Evolutionary conservation across 306 rosid genomes (phyloP).

Genomic region (Medicago lupulina): DNA sequence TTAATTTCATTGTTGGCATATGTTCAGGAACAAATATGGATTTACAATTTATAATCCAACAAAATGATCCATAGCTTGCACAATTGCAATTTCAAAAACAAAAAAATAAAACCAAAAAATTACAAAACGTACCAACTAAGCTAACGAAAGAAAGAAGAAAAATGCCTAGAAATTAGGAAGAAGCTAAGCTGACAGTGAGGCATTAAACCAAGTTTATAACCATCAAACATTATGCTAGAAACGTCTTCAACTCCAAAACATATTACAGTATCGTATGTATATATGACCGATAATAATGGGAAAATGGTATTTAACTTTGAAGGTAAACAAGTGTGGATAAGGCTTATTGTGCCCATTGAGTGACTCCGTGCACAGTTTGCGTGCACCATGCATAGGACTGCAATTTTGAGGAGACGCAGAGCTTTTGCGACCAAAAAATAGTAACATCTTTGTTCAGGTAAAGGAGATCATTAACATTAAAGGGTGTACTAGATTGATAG

Average conservation of each 20-base stretch:
- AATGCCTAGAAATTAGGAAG: not conserved
- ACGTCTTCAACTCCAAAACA: not conserved
- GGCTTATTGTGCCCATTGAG: not conserved
- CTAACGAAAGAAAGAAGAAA: not conserved
- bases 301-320: not conserved
- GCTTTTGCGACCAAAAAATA: not conserved
- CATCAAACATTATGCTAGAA: not conserved
- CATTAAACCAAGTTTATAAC: not conserved
- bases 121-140: too few species aligned
- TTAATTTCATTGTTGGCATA: constrained; percentile 12
- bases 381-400: not conserved
- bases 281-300: not conserved
- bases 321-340: not conserved
- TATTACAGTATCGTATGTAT: not conserved
- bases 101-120: too few species aligned
- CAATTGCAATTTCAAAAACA: not conserved
- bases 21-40: not conserved
- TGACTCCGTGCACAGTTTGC: not conserved
- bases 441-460: not conserved
- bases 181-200: not conserved
- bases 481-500: not conserved
- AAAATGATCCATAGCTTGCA: not conserved
- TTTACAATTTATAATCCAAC: not conserved
- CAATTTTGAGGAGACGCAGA: not conserved
- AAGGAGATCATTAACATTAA: not conserved